These are phyloP conservation scores for Fusarium staphyleae DNA, from an alignment of 2,329 filamentous ascomycete species.

Conservation along the genomic window DNA sequence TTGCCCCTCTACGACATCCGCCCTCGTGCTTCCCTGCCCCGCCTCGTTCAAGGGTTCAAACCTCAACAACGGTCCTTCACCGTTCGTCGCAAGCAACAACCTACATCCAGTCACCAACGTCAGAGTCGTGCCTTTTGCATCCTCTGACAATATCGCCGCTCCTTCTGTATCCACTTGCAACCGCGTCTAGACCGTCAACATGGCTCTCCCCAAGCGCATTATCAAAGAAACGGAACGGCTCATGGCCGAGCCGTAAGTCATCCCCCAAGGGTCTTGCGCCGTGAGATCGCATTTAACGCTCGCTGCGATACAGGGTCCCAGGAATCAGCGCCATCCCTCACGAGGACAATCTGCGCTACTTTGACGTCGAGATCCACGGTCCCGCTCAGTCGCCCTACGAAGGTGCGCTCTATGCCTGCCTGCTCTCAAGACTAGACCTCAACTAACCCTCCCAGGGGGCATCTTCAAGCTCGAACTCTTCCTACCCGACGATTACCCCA, in stretches of 20 bases:
- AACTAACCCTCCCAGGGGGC: constrained; percentile 59
- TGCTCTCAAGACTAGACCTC: not conserved
- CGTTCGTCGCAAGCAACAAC: constrained; percentile 10
- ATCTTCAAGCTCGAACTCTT: constrained; percentile 98
- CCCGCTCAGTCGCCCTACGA: constrained; percentile 94
- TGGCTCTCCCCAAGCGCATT: constrained; percentile 93
- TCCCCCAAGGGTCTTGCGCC: constrained; percentile 13
- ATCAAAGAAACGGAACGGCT: constrained; percentile 98
- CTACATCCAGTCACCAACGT: not conserved
- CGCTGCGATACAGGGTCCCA: constrained; percentile 70
- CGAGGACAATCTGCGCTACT: constrained; percentile 97
- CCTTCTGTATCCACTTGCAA: not conserved
- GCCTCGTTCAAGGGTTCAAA: constrained; percentile 27
- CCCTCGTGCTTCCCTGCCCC: constrained; percentile 16
- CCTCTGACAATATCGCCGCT: not conserved
- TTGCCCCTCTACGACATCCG: constrained; percentile 12
- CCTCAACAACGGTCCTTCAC: constrained; percentile 21
- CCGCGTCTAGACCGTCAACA: constrained; percentile 39
- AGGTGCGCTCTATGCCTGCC: constrained; percentile 60
- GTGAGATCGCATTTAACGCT: constrained; percentile 30
- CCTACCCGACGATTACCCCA: constrained; percentile 97
- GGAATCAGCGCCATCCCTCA: constrained; percentile 96
- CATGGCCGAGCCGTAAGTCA: constrained; percentile 88
- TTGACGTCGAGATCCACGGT: constrained; percentile 95
- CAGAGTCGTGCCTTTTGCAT: not conserved